phyloP scores from a whole-genome alignment of 176 grass and related monocot species.

The Avena atlantica region DNA sequence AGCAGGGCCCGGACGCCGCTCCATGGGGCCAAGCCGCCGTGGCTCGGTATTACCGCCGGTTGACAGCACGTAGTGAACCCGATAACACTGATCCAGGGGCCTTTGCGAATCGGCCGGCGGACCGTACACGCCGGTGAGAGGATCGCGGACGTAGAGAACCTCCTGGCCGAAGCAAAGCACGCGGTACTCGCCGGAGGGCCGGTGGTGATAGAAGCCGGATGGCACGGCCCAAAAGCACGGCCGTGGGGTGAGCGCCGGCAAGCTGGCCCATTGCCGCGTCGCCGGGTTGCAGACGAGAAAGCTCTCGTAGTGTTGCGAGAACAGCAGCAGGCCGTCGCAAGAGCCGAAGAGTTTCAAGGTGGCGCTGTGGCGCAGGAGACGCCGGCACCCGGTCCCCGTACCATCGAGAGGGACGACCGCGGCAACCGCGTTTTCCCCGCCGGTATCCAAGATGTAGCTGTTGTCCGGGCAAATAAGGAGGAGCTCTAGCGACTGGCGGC shows the following conservation, averaged over 20 bases:
- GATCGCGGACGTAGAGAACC: too few relatives aligned
- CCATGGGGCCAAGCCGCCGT: background rate
- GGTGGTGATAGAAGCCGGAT: background rate
- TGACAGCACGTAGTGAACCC: background rate
- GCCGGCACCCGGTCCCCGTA: background rate
- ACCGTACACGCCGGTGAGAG: too few relatives aligned
- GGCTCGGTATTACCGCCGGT: background rate
- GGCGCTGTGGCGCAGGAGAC: background rate
- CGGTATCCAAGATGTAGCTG: background rate
- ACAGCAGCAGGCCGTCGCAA: background rate
- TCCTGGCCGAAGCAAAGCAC: background rate
- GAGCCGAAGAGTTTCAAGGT: background rate
- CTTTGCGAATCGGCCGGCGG: too few relatives aligned
- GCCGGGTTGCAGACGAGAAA: constrained; percentile 3
- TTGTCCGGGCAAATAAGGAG: background rate
- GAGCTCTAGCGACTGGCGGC: background rate
- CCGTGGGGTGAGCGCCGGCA: background rate
- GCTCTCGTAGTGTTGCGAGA: background rate
- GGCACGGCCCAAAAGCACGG: background rate
- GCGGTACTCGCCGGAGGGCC: background rate
- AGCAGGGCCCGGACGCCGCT: background rate
- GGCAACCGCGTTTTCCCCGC: background rate
- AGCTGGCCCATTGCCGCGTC: background rate
- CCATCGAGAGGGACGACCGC: background rate
- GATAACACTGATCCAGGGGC: too few relatives aligned